These are phyloP conservation scores for Carex myosuroides DNA, from an alignment of 176 grass and related monocot genomes.

Conservation along the genomic window DNA sequence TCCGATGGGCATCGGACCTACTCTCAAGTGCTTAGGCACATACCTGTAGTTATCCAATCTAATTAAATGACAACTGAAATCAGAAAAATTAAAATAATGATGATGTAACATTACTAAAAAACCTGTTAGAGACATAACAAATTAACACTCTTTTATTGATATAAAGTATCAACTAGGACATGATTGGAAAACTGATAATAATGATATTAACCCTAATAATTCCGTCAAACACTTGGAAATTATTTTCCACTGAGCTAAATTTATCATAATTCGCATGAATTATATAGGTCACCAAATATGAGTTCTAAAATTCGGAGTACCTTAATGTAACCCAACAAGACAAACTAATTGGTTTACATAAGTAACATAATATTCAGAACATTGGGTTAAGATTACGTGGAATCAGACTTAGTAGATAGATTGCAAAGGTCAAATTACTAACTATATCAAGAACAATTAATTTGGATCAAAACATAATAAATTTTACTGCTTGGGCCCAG, in stretches of 20 bases:
- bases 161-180: not conserved
- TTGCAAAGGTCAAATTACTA: not conserved
- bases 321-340: not conserved
- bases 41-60: too few relatives aligned
- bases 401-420: not conserved
- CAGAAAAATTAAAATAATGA: too few relatives aligned
- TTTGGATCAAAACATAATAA: not conserved
- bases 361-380: not conserved
- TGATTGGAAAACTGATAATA: not conserved
- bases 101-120: too few relatives aligned
- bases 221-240: not conserved
- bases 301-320: not conserved
- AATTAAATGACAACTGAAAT: too few relatives aligned
- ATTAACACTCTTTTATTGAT: too few relatives aligned
- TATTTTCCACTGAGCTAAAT: not conserved
- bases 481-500: not conserved
- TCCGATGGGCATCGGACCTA: too few relatives aligned
- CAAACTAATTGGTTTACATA: not conserved
- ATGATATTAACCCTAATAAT: not conserved
- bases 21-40: too few relatives aligned
- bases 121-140: too few relatives aligned
- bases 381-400: not conserved
- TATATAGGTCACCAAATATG: not conserved
- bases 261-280: too few relatives aligned
- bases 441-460: not conserved